These are phyloP conservation scores for Tolypocladium nubicola DNA, from an alignment of 2,329 filamentous ascomycete species.

Conservation along the genomic window DNA sequence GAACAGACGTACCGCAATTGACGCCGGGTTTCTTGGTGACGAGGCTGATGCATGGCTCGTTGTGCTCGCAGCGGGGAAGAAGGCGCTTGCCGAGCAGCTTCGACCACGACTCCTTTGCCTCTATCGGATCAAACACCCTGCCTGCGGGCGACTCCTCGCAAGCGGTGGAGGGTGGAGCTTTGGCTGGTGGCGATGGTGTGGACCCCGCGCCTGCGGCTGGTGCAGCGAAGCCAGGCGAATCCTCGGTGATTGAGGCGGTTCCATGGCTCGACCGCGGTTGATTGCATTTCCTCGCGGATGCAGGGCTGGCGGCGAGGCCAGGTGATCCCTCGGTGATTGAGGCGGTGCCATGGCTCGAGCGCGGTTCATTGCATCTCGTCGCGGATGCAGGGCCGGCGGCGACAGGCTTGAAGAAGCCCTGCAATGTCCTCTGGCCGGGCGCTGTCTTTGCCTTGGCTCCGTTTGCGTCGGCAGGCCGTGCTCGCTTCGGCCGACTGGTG, in stretches of 20 bases:
- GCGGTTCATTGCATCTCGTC: background rate
- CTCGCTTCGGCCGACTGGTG: slow-evolving; percentile 11
- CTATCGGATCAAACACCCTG: slow-evolving; percentile 55
- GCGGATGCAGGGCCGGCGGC: background rate
- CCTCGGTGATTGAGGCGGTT: too few species aligned
- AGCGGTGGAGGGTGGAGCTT: background rate
- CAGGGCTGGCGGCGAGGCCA: background rate
- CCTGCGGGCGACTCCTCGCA: slow-evolving; percentile 10
- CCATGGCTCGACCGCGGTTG: too few species aligned
- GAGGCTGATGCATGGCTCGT: slow-evolving; percentile 74
- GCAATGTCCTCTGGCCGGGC: slow-evolving; percentile 47
- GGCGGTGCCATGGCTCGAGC: background rate
- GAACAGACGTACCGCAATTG: slow-evolving; percentile 53
- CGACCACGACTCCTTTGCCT: slow-evolving; percentile 73
- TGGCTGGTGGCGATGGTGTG: background rate
- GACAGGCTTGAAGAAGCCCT: slow-evolving; percentile 65
- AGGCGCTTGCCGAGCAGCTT: slow-evolving; percentile 68
- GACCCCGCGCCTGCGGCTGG: too few species aligned
- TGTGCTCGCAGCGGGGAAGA: slow-evolving; percentile 75
- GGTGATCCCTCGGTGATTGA: background rate
- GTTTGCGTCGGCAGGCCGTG: slow-evolving; percentile 12
- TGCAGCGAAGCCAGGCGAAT: too few species aligned
- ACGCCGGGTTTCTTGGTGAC: slow-evolving; percentile 82
- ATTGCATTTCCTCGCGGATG: too few species aligned
- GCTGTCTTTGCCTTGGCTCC: slow-evolving; percentile 20